These are phyloP conservation scores for Cerioporus squamosus DNA, from an alignment of 1,284 basidiomycete genomes.

Conservation along the genomic window DNA sequence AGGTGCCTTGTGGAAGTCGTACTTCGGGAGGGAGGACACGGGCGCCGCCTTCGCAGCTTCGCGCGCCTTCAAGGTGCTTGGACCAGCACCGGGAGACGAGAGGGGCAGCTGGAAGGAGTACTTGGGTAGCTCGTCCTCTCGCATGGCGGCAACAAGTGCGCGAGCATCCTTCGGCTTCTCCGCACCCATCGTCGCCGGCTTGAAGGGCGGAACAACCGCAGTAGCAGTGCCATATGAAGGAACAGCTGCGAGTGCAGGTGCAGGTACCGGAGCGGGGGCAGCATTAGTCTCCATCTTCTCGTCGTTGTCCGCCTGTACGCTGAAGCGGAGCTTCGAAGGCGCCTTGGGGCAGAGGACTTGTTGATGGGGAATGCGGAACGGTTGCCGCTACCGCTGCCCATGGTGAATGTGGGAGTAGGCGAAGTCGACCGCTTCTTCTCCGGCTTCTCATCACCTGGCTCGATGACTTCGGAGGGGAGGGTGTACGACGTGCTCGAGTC, in stretches of 20 bases:
- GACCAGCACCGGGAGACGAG: constrained; percentile 36
- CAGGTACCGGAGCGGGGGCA: neutral
- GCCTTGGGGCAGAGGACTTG: constrained; percentile 60
- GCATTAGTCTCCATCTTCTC: constrained; percentile 37
- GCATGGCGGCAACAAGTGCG: constrained; percentile 26
- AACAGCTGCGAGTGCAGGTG: neutral
- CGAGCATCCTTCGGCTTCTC: constrained; percentile 28
- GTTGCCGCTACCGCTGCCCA: constrained; percentile 6
- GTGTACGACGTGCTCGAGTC: constrained; percentile 17
- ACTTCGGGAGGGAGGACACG: constrained; percentile 42
- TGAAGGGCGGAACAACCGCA: neutral
- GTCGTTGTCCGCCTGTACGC: constrained; percentile 54
- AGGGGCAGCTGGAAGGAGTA: constrained; percentile 27
- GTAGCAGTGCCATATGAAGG: neutral
- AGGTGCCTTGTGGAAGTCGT: constrained; percentile 42
- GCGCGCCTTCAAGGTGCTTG: constrained; percentile 42
- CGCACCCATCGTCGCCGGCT: constrained; percentile 4
- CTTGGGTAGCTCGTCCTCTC: constrained; percentile 26
- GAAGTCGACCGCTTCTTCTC: constrained; percentile 27
- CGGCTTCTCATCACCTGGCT: constrained; percentile 38
- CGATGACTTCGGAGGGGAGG: constrained; percentile 44
- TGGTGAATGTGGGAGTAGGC: constrained; percentile 18
- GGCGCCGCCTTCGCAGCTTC: constrained; percentile 34
- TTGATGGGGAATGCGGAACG: constrained; percentile 27
- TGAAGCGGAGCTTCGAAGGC: constrained; percentile 73